Base-by-base conservation (phyloP, 2,329 filamentous ascomycete species). In the Penicillium sp. region DNA sequence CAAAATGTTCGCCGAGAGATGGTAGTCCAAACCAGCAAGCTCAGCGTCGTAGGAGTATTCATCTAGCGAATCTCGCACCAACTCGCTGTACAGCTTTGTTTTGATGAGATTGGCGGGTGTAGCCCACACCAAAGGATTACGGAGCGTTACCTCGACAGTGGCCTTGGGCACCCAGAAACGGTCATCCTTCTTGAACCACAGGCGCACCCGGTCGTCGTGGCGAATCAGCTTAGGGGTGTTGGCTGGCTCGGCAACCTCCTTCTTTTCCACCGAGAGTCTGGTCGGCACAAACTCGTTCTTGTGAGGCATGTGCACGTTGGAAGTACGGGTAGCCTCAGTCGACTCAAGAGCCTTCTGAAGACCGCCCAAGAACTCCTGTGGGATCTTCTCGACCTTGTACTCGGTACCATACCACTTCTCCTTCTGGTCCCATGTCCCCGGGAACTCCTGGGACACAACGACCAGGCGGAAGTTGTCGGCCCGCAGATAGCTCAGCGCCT, bases 371-470 rank as follows among this genome's bases (percentile, higher is more conserved):
- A 97, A 88, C 19, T 92, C 86, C 15, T 82, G 72, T 0, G 93
- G 87, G 36, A 99, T 90, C 70, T 86, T 89, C 70, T 96, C 89
- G 33, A 88, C 83, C 62, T 86, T 90, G 77, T 97, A 96, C 70
- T 97, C 93, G 0, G 94, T 99, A 9, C 93, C 93, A 68, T 99
- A 99, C 94, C 94, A 99, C 72, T 93, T 91, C 78, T 99, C 94
- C 70, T 89, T 96, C 72, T 88, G 79, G 63, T 96, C 84, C 90
- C 91, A 97, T 51, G 86, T 83, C 0, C 91, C 93, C 0, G 93
- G 93, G 65, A 88, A 89, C 9, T 90, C 88, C 69, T 92, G 90
- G 25, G 91, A 93, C 29, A 96, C 86, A 49, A 97, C 82, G 1
- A 86, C 88, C 73, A 97, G 83, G 31, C 91, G 86, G 78, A 97